Conservation (phyloP, 1,284 basidiomycete genomes). For the Ustilago nuda region DNA sequence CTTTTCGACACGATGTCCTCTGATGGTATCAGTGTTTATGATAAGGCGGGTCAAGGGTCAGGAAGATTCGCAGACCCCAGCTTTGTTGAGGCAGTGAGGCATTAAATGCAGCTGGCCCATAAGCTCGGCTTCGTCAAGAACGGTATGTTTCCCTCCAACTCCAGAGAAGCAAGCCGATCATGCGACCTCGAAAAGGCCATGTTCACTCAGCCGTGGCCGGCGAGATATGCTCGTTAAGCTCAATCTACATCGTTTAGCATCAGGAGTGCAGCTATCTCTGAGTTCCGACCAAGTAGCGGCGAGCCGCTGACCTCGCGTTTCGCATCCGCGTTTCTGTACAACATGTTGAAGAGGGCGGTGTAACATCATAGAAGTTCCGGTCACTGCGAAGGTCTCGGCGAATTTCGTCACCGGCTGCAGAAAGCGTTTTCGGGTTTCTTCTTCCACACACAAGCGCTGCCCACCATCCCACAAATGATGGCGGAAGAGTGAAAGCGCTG, state of each 20-base stretch:
- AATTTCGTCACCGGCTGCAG: constrained; percentile 19
- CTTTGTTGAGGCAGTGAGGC: too few species aligned
- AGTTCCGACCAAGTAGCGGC: constrained; percentile 26
- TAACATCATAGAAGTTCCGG: constrained; percentile 12
- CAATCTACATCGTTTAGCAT: constrained; percentile 19
- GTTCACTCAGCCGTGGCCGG: not conserved
- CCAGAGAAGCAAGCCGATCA: constrained; percentile 1
- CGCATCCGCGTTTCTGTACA: not conserved
- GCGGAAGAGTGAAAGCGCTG: not conserved
- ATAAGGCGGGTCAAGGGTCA: not conserved
- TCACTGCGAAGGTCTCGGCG: constrained; percentile 20
- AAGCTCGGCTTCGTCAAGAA: not conserved
- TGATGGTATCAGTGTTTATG: not conserved
- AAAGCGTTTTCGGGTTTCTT: not conserved
- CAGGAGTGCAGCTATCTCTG: not conserved
- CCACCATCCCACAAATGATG: not conserved
- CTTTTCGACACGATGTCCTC: not conserved
- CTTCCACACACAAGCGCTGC: constrained; percentile 3
- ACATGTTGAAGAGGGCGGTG: not conserved
- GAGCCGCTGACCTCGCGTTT: constrained; percentile 16
- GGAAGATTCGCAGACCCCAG: not conserved
- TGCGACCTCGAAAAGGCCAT: constrained; percentile 3
- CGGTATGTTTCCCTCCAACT: too few species aligned
- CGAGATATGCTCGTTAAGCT: constrained; percentile 15
- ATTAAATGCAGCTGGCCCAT: not conserved